A percentile compares a stretch with the other conserved stretches of the same genome.
Evolutionary conservation across 805 yeast genomes (phyloP).

Genomic region (Wickerhamomyces queroliae): DNA sequence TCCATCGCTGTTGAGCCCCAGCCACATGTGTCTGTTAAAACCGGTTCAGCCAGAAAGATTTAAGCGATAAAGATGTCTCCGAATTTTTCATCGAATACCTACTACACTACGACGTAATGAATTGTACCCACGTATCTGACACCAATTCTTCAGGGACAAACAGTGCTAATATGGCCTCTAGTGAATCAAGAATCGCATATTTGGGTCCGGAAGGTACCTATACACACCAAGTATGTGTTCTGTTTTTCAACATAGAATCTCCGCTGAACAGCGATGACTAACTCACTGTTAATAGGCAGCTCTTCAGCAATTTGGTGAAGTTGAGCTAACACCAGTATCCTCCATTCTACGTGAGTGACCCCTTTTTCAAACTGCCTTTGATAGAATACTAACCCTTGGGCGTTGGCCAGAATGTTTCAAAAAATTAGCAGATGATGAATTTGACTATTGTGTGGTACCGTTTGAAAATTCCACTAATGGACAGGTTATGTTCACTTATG

Average conservation of each 20-base stretch:
- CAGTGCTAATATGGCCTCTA: slow-evolving; percentile 1
- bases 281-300: slow-evolving; percentile 37
- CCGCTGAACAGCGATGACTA: neutral
- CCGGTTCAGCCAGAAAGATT: neutral
- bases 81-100: too few relatives aligned
- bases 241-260: neutral
- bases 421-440: slow-evolving; percentile 34
- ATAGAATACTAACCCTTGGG: slow-evolving; percentile 6
- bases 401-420: slow-evolving; percentile 64
- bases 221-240: slow-evolving; percentile 65
- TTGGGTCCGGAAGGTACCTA: slow-evolving; percentile 92
- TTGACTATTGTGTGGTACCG: slow-evolving; percentile 79
- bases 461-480: slow-evolving; percentile 95
- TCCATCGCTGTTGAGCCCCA: neutral
- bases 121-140: too few relatives aligned
- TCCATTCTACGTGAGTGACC: slow-evolving; percentile 12
- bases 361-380: too few relatives aligned
- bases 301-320: slow-evolving; percentile 42
- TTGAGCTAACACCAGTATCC: slow-evolving; percentile 19
- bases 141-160: too few relatives aligned
- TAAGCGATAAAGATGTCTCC: too few relatives aligned
- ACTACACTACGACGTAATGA: too few relatives aligned
- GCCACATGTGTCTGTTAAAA: neutral
- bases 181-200: slow-evolving; percentile 48
- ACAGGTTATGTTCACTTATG: slow-evolving; percentile 82